Evolutionary conservation across 2,329 filamentous ascomycete genomes (phyloP).

Genomic region (Trichoderma sp.): DNA sequence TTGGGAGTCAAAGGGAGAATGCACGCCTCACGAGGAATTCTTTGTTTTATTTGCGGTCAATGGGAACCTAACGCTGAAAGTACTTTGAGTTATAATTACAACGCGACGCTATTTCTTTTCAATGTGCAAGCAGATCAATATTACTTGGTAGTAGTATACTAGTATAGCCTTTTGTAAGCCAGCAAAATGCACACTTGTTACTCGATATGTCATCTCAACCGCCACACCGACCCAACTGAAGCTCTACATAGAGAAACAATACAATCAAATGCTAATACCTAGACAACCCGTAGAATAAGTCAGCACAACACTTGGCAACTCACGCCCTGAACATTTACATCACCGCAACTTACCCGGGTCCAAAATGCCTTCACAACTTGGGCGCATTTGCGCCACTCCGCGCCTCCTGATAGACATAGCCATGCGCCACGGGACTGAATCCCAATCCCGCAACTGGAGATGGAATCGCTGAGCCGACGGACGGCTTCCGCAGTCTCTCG

Average conservation of each 20-base stretch:
- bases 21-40: background rate
- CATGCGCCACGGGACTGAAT: slow-evolving; percentile 57
- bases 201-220: background rate
- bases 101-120: background rate
- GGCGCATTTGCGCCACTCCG: slow-evolving; percentile 34
- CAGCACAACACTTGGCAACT: background rate
- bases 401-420: slow-evolving; percentile 60
- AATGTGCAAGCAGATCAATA: background rate
- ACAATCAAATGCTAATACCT: background rate
- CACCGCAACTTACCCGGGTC: background rate
- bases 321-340: background rate
- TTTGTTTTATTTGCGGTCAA: background rate
- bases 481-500: slow-evolving; percentile 57
- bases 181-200: background rate
- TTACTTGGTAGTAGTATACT: background rate
- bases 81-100: background rate
- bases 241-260: background rate
- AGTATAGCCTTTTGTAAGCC: background rate
- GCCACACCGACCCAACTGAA: background rate
- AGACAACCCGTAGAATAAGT: background rate
- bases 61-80: background rate
- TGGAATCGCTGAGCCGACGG: slow-evolving; percentile 37
- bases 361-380: slow-evolving; percentile 38
- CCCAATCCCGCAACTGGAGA: slow-evolving; percentile 20
- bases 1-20: slow-evolving; percentile 3